Base-by-base conservation (phyloP, 495 filamentous ascomycete genomes). In the Gamarada debralockiae region DNA sequence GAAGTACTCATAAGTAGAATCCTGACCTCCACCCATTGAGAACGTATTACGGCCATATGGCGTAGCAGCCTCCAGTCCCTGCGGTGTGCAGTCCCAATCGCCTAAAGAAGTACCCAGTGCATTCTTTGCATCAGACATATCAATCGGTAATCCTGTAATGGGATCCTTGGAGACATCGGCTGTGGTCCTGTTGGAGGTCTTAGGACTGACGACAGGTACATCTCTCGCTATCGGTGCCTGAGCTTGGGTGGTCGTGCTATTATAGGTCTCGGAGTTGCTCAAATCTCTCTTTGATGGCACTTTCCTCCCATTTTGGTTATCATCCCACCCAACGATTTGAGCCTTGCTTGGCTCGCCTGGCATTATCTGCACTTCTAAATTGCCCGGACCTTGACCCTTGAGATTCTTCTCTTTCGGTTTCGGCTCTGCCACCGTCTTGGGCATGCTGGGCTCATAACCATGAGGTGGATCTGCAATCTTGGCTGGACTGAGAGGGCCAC, bases 1-100 rank as follows among this genome's bases (percentile, higher is more conserved):
- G 46, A 98, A 77, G 65, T 98, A 98, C 65, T 98, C 93, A 65
- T 97, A 97, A 1, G 89, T 83, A 14, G 90, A 96, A 65, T 97
- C 93, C 49, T 91, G 85, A 67, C 83, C 81, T 49, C 85, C 90
- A 39, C 90, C 95, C 65, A 97, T 77, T 0, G 80, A 81, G 57
- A 78, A 92, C 34, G 73, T 70, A n/a, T 77, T 70, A 3, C 13
- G 3, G 51, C 70, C 71, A 51, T 72, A 74, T 27, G 68, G 63
- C 14, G 72, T 65, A 3, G 43, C 39, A 6, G 70, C 52, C 58
- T 66, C 67, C 17, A 86, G 59, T 2, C 73, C 73, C 57, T 85
- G 81, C 6, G 76, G 68, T 7, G 71, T 67, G 62, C 83, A 86
- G 10, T 79, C 74, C 54, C 66, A 70, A 20, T 71, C 62, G 18